Conservation (phyloP, 2,329 filamentous ascomycete species). For the Lithohypha guttulata region DNA sequence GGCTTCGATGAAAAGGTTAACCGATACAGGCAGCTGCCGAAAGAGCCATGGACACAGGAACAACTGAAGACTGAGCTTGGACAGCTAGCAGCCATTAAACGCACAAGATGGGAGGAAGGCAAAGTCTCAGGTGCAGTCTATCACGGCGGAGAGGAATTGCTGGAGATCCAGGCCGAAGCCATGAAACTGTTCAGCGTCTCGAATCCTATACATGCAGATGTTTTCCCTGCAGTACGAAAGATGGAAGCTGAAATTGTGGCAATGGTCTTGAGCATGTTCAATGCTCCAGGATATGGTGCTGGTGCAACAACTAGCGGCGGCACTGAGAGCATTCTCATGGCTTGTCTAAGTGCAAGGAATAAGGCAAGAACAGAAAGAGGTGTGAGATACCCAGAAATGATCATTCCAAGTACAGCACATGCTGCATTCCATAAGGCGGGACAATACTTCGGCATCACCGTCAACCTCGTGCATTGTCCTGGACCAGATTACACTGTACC, state of each 20-base stretch:
- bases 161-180: constrained; percentile 80
- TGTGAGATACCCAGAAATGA: constrained; percentile 92
- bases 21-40: constrained; percentile 65
- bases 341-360: constrained; percentile 78
- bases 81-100: constrained; percentile 72
- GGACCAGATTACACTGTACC: constrained; percentile 79
- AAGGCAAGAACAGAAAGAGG: constrained; percentile 78
- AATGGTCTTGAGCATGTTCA: constrained; percentile 83
- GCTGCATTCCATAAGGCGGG: constrained; percentile 93
- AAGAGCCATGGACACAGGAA: constrained; percentile 72
- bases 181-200: constrained; percentile 90
- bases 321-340: constrained; percentile 95
- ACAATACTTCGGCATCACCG: constrained; percentile 92
- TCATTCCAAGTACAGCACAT: constrained; percentile 87
- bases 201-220: constrained; percentile 95
- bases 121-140: constrained; percentile 92
- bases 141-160: constrained; percentile 73
- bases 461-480: constrained; percentile 79
- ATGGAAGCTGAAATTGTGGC: constrained; percentile 98
- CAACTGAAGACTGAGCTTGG: constrained; percentile 69
- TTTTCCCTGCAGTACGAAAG: constrained; percentile 94
- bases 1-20: constrained; percentile 59
- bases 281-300: constrained; percentile 72
- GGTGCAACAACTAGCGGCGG: constrained; percentile 88
- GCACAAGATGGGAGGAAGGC: constrained; percentile 94